phyloP scores from a whole-genome alignment of 331 rosid genomes.

The Quercus lobata region DNA sequence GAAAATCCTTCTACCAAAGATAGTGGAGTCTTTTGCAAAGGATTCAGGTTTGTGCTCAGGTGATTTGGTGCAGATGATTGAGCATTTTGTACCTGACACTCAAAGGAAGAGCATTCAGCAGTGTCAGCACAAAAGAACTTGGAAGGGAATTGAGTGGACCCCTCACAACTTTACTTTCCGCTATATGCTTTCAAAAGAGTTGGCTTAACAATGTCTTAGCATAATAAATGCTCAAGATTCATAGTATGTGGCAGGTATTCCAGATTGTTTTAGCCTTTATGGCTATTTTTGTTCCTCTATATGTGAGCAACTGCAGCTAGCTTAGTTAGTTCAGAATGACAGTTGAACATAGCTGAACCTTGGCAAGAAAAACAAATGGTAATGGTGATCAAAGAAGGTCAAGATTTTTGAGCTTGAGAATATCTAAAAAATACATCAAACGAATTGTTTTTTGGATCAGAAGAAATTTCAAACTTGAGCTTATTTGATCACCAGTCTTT shows the following conservation, averaged over 20 bases:
- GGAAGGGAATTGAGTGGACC: slow-evolving; percentile 65
- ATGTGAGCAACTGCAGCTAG: background rate
- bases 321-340: slow-evolving; percentile 25
- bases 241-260: background rate
- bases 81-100: slow-evolving; percentile 38
- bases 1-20: slow-evolving; percentile 75
- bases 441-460: background rate
- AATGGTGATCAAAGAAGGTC: slow-evolving; percentile 28
- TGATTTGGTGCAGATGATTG: slow-evolving; percentile 56
- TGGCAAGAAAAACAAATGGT: background rate
- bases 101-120: slow-evolving; percentile 41
- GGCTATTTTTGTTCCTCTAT: background rate
- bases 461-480: slow-evolving; percentile 19
- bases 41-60: slow-evolving; percentile 52
- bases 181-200: slow-evolving; percentile 68
- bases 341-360: slow-evolving; percentile 20
- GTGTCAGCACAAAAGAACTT: slow-evolving; percentile 43
- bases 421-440: background rate
- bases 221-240: background rate
- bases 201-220: slow-evolving; percentile 39
- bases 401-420: background rate
- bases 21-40: slow-evolving; percentile 75
- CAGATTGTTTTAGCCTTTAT: background rate
- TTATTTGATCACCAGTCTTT: slow-evolving; percentile 24
- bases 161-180: slow-evolving; percentile 79